Percentiles rank a stretch among this genome's conserved stretches.
phyloP scores from a whole-genome alignment of 1,139 yeast genomes.

The Nakaseomyces glabratus region DNA sequence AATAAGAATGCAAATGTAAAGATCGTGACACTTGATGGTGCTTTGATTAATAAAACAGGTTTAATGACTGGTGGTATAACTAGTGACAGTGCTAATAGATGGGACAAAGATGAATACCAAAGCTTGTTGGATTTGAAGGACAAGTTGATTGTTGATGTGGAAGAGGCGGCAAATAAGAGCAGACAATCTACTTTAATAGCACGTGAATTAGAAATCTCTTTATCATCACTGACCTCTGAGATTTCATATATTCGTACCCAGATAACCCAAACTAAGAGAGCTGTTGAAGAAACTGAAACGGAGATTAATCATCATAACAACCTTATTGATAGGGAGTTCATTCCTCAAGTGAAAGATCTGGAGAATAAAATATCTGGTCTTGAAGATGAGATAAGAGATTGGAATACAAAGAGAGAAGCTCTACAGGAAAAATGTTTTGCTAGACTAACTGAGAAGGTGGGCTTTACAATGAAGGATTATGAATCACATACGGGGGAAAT shows the following conservation, averaged over 20 bases:
- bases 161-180: conserved; percentile 39
- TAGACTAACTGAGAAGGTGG: conserved; percentile 46
- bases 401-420: conserved; percentile 31
- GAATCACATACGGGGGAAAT: conserved; percentile 59
- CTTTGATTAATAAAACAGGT: conserved; percentile 76
- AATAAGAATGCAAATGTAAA: conserved; percentile 49
- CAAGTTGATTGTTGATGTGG: conserved; percentile 45
- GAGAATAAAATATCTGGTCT: conserved; percentile 18
- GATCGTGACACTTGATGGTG: conserved; percentile 76
- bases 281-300: conserved; percentile 42
- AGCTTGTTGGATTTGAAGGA: conserved; percentile 53
- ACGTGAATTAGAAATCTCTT: conserved; percentile 48
- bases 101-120: conserved; percentile 71
- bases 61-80: conserved; percentile 84
- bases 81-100: conserved; percentile 38
- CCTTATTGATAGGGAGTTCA: conserved; percentile 31
- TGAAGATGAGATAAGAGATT: conserved; percentile 18
- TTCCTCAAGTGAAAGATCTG: conserved; percentile 27
- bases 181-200: conserved; percentile 50
- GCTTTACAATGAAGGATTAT: conserved; percentile 55
- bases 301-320: conserved; percentile 48
- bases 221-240: conserved; percentile 45
- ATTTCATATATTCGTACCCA: conserved; percentile 46
- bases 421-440: conserved; percentile 42
- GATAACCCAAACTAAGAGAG: conserved; percentile 42